phyloP scores from a whole-genome alignment of 2,329 filamentous ascomycete species.

The Pestalotiopsis sp. region DNA sequence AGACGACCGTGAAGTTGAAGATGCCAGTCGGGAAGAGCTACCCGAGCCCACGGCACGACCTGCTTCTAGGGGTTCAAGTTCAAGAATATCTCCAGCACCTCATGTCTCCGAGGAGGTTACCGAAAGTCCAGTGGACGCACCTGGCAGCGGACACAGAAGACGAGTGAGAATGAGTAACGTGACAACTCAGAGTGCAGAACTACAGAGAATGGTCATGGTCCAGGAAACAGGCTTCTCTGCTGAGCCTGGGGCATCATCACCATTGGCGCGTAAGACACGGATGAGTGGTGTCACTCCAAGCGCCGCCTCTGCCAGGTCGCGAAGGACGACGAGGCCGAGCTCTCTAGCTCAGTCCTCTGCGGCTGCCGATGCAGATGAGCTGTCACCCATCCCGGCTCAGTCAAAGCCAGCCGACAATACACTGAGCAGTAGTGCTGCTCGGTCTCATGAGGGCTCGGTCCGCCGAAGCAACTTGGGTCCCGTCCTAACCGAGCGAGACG shows the following conservation, averaged over 20 bases:
- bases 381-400: slow-evolving; percentile 22
- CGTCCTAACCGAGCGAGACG: slow-evolving; percentile 17
- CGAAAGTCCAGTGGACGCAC: slow-evolving; percentile 58
- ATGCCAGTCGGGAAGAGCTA: slow-evolving; percentile 20
- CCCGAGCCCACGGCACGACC: slow-evolving; percentile 21
- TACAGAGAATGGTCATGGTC: slow-evolving; percentile 44
- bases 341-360: slow-evolving; percentile 17
- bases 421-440: slow-evolving; percentile 22
- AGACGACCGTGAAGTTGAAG: slow-evolving; percentile 18
- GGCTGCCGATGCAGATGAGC: slow-evolving; percentile 20
- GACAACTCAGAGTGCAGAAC: slow-evolving; percentile 42
- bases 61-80: slow-evolving; percentile 21
- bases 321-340: slow-evolving; percentile 24
- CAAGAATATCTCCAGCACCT: slow-evolving; percentile 21
- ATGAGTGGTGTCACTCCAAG: slow-evolving; percentile 33
- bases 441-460: slow-evolving; percentile 27
- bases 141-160: slow-evolving; percentile 57
- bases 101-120: slow-evolving; percentile 44
- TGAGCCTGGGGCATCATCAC: slow-evolving; percentile 43
- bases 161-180: slow-evolving; percentile 39
- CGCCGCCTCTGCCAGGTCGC: slow-evolving; percentile 32
- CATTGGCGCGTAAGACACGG: slow-evolving; percentile 44
- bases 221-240: slow-evolving; percentile 29
- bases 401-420: slow-evolving; percentile 25
- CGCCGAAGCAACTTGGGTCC: slow-evolving; percentile 23